Evolutionary conservation across 2,329 filamentous ascomycete genomes (phyloP), one percentile per base, ranked within the genome.

Genomic region (Botryotinia calthae): DNA sequence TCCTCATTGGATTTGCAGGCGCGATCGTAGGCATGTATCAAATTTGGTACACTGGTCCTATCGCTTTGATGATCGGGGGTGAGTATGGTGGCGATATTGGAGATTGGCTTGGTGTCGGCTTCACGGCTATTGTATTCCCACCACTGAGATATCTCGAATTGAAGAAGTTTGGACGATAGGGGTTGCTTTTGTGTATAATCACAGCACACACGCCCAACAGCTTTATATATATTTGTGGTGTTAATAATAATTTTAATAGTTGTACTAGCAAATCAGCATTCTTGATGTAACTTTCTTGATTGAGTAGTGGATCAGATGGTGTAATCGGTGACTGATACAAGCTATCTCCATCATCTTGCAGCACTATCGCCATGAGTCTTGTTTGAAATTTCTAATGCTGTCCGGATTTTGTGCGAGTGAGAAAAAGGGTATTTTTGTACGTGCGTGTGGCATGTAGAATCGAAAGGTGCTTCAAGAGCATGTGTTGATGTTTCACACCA

Each of bases 1-100:
- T 93, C 80, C 84, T 84, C 77, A 86, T 86, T 73, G 91, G 91
- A 62, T 82, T 91, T 56, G 83, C 84, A 1, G 91, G 91, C 18
- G 89, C 91, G 78, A 84, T 91, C 9, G 83, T 87, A 16, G 91
- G 91, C 12, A 93, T 93, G 89, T 86, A 86, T 51, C 90, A 93
- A 81, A 80, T 83, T 0, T 93, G 90, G 89, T 91, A 84, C 76
- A 86, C 87, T 1, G 91, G 91, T 0, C 90, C 90, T 0, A 87
- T 93, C 74, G 90, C 89, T 0, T 82, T 84, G 73, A 82, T 87
- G 44, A 89, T 89, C 71, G 68, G 68, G 25, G 86, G 88, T 0
- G 75, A 76, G n/a, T 74, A 74, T 71, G 84, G 84, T 22, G 85
- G 84, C n/a, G 85, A 87, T 77, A 80, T 87, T 66, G 86, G 85